These are phyloP conservation scores for Ogataea pini DNA, from an alignment of 805 yeast genomes.

Conservation along the genomic window DNA sequence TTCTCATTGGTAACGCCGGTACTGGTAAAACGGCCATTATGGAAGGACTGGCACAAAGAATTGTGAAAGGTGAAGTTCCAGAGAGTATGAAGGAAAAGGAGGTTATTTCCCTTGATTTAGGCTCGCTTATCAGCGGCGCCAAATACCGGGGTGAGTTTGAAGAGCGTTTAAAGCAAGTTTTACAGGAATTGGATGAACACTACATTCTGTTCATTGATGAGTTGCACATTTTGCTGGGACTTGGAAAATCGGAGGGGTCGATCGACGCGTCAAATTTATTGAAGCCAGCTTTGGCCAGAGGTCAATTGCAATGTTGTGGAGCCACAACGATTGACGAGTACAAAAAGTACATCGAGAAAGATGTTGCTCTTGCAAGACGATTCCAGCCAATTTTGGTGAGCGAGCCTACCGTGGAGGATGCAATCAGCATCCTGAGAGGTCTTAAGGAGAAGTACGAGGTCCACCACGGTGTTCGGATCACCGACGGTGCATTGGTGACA, in stretches of 20 bases:
- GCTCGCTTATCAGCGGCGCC: constrained; percentile 90
- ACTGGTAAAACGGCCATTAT: constrained; percentile 97
- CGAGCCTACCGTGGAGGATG: constrained; percentile 89
- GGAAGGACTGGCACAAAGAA: constrained; percentile 95
- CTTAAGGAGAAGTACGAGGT: constrained; percentile 93
- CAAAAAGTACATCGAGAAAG: constrained; percentile 90
- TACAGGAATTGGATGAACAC: constrained; percentile 79
- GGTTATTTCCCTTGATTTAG: constrained; percentile 82
- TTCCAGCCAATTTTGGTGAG: constrained; percentile 84
- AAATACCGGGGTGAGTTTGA: constrained; percentile 96
- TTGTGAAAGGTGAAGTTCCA: constrained; percentile 89
- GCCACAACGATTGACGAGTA: constrained; percentile 96
- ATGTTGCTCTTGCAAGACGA: constrained; percentile 92
- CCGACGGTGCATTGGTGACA: constrained; percentile 89
- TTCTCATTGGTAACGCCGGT: constrained; percentile 94
- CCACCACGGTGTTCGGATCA: constrained; percentile 94
- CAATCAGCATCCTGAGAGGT: constrained; percentile 90
- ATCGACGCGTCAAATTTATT: constrained; percentile 93
- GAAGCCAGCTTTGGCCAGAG: constrained; percentile 93
- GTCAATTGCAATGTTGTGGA: constrained; percentile 89
- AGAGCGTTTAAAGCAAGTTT: constrained; percentile 76
- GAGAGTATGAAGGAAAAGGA: constrained; percentile 87
- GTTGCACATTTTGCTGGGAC: constrained; percentile 82
- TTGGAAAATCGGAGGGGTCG: constrained; percentile 92
- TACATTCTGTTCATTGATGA: constrained; percentile 88